Evolutionary conservation across 2,329 filamentous ascomycete species (phyloP).

Genomic region (Fusarium sacchari): DNA sequence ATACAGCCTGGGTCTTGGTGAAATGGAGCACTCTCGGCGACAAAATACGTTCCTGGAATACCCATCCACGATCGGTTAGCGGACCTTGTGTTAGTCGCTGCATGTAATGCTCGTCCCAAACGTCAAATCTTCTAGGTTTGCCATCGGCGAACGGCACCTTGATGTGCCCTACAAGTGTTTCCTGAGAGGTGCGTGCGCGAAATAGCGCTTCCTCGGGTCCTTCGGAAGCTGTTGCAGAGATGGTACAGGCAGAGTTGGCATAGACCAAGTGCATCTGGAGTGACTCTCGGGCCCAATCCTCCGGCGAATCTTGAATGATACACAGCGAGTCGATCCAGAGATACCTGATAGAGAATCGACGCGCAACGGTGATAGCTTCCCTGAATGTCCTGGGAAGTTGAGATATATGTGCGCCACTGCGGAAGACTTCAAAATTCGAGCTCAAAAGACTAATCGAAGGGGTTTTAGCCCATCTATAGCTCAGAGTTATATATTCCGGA

Average conservation of each 20-base stretch:
- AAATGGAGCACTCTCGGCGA: neutral
- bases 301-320: neutral
- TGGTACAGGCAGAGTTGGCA: neutral
- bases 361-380: neutral
- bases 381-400: neutral
- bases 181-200: accelerated
- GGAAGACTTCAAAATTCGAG: neutral
- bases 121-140: neutral
- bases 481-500: neutral
- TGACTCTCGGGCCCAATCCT: neutral
- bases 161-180: neutral
- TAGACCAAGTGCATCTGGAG: neutral
- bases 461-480: neutral
- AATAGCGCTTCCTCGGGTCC: neutral
- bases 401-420: accelerated
- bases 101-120: neutral
- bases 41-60: neutral
- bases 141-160: neutral
- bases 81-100: neutral
- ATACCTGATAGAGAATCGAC: neutral
- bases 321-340: neutral
- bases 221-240: neutral
- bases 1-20: neutral
- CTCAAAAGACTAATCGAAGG: neutral
- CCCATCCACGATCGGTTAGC: neutral